Evolutionary conservation across 1,284 basidiomycete genomes (phyloP).

Genomic region (Marasmius oreades): DNA sequence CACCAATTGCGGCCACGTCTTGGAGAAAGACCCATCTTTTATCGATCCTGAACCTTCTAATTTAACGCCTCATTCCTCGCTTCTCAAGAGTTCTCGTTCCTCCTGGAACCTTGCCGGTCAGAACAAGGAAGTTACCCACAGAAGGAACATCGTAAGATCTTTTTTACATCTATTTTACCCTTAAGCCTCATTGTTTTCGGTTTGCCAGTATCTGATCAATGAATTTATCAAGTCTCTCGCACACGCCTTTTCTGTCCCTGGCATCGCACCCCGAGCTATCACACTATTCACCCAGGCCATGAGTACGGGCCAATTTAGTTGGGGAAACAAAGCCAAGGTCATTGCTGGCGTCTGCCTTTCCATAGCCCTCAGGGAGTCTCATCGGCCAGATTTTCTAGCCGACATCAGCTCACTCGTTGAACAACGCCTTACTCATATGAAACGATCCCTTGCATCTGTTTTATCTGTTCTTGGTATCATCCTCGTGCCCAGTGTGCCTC

Average conservation of each 20-base stretch:
- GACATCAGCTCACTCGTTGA: slow-evolving; percentile 66
- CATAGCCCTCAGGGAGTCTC: slow-evolving; percentile 64
- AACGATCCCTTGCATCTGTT: slow-evolving; percentile 53
- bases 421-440: slow-evolving; percentile 46
- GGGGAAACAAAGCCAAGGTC: slow-evolving; percentile 66
- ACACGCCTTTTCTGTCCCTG: slow-evolving; percentile 48
- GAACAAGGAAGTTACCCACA: slow-evolving; percentile 56
- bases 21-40: slow-evolving; percentile 40
- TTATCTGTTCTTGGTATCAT: slow-evolving; percentile 43
- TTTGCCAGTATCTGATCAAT: slow-evolving; percentile 52
- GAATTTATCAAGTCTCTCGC: slow-evolving; percentile 58
- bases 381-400: slow-evolving; percentile 57
- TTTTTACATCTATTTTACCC: slow-evolving; percentile 14
- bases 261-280: slow-evolving; percentile 56
- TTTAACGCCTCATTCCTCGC: slow-evolving; percentile 25
- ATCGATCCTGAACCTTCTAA: slow-evolving; percentile 28
- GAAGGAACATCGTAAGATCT: slow-evolving; percentile 50
- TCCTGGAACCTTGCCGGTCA: slow-evolving; percentile 59
- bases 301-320: slow-evolving; percentile 50
- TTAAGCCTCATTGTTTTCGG: slow-evolving; percentile 11
- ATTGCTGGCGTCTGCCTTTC: slow-evolving; percentile 63
- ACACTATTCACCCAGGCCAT: slow-evolving; percentile 65
- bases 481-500: slow-evolving; percentile 40
- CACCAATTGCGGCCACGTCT: slow-evolving; percentile 55
- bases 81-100: slow-evolving; percentile 44